Evolutionary conservation across 306 rosid species (phyloP).

Genomic region (Herpetospermum pedunculosum): DNA sequence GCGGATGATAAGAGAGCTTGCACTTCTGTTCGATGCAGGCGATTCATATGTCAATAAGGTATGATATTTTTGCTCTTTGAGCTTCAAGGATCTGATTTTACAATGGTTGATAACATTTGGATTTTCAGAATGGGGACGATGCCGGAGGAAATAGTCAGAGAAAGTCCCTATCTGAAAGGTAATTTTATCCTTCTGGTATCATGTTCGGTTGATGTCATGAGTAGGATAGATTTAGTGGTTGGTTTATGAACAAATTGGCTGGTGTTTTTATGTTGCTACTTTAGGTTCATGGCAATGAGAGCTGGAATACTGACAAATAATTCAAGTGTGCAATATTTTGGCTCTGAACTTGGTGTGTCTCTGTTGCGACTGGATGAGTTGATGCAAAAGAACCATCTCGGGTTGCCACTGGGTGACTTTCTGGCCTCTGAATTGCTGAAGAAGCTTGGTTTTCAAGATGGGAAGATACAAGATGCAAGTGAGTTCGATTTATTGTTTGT

Average conservation of each 20-base stretch:
- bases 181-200: conserved; percentile 6
- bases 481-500: conserved; percentile 64
- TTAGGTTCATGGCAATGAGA: conserved; percentile 96
- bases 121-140: conserved; percentile 28
- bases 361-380: conserved; percentile 37
- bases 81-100: background rate
- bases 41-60: conserved; percentile 31
- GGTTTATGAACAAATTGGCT: background rate
- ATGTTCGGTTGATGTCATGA: background rate
- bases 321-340: conserved; percentile 48
- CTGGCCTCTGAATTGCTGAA: conserved; percentile 43
- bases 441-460: conserved; percentile 73
- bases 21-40: conserved; percentile 51
- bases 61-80: conserved; percentile 14
- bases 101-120: conserved; percentile 7
- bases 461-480: conserved; percentile 34
- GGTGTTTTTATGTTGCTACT: conserved; percentile 14
- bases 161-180: conserved; percentile 60
- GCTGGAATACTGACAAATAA: conserved; percentile 56
- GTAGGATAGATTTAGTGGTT: background rate
- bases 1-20: conserved; percentile 73
- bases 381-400: background rate
- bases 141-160: conserved; percentile 17
- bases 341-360: conserved; percentile 48
- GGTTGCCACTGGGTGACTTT: conserved; percentile 14